Base-by-base conservation (phyloP, 2,329 filamentous ascomycete species). In the Aspergillus hortae region DNA sequence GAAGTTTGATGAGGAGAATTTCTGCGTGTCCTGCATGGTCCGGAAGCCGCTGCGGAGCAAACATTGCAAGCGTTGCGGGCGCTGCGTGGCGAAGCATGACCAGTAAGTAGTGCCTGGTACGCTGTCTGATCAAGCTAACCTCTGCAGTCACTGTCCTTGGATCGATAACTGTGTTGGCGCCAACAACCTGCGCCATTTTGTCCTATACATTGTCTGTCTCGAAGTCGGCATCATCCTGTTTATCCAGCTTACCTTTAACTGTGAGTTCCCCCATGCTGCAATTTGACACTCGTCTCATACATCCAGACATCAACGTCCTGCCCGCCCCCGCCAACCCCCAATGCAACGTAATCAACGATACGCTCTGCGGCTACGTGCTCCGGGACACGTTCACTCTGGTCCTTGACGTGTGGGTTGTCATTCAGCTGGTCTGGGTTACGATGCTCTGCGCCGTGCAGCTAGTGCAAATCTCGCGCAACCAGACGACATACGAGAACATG, bases 401-500 rank as follows among this genome's bases (percentile, higher is more conserved):
- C 10, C 78, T 96, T 17, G 82, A 83, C 11, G 74, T 89, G 25
- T 99, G 94, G 94, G 82, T 82, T 6, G 80, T 82, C 2, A 77
- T 96, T 41, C 95, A 99, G 71, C 81, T 96, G 30, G 87, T 90
- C 17, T 99, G 94, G 94, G 90, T 97, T 2, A 86, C 88, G n/a
- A 97, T 99, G 92, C 85, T 99, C 32, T 80, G 96, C 54, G 88
- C 91, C 58, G 95, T 97, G 4, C 95, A 99, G 68, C 85, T 96
- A 47, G 80, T 96, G 46, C 94, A 99, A 68, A 87, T 99, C 47
- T 88, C 91, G 0, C 86, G 91, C 55, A 95, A 92, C 52, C 87
- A 95, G 78, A 99, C 94, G 1, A 99, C 94, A 0, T 97, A 89
- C 72, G 94, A 99, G 73, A 95, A 92, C 70, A 97, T 99, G 92